Conservation (phyloP, 495 filamentous ascomycete genomes). For the Penicillium turbatum region DNA sequence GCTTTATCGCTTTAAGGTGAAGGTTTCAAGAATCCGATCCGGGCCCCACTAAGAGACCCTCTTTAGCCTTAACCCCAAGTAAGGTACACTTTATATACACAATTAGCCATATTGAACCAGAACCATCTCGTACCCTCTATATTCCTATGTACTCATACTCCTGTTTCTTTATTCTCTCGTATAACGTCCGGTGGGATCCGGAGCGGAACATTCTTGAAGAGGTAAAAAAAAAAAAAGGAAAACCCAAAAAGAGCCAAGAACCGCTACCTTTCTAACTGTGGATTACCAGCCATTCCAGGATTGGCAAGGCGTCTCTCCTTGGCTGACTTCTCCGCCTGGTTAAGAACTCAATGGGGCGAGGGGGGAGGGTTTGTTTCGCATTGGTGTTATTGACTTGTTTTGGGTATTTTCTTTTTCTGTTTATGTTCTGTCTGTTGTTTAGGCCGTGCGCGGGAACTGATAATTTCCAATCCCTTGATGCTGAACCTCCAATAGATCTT, state of each 20-base stretch:
- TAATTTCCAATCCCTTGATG: neutral
- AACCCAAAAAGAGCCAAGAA: conserved; percentile 1
- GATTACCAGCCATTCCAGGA: conserved; percentile 17
- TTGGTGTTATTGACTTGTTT: neutral
- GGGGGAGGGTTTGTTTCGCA: neutral
- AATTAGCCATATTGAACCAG: too few species aligned
- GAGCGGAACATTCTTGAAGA: conserved; percentile 13
- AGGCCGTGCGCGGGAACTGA: neutral
- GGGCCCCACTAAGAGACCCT: conserved; percentile 19
- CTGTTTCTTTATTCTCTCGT: neutral
- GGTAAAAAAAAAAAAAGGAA: neutral
- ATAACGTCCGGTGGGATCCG: conserved; percentile 8
- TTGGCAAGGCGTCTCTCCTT: conserved; percentile 6
- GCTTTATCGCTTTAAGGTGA: neutral
- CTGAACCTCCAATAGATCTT: neutral
- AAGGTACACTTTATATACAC: neutral
- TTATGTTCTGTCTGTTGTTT: neutral
- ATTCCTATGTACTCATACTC: neutral
- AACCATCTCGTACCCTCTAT: neutral
- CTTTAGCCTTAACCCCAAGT: neutral
- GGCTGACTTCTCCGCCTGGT: conserved; percentile 11
- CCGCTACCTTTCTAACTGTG: conserved; percentile 12
- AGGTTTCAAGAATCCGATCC: conserved; percentile 10
- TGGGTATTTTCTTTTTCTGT: neutral
- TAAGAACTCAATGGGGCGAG: conserved; percentile 17